A percentile compares a stretch with the other conserved stretches of the same genome.
phyloP scores from a whole-genome alignment of 306 rosid genomes.

The Comarum palustre region DNA sequence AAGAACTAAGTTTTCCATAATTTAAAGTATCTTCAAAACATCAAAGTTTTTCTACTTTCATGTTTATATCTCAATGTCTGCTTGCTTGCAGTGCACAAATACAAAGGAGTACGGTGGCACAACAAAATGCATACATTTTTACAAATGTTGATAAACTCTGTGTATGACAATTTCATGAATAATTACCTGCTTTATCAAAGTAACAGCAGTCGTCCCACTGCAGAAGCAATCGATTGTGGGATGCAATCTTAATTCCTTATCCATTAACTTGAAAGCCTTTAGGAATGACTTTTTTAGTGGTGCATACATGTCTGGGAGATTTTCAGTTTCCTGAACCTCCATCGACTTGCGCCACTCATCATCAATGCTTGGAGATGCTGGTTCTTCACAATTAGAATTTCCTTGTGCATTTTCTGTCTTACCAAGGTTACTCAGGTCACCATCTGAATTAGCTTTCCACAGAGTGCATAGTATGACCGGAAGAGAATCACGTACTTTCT shows the following conservation, averaged over 20 bases:
- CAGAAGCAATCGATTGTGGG: conserved; percentile 52
- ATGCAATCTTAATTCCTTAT: conserved; percentile 45
- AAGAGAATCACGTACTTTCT: conserved; percentile 50
- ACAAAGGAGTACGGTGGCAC: neutral
- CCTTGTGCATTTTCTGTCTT: conserved; percentile 14
- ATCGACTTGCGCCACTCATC: conserved; percentile 33
- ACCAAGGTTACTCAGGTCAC: conserved; percentile 22
- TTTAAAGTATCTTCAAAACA: neutral
- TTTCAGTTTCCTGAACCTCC: conserved; percentile 30
- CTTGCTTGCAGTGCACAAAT: neutral
- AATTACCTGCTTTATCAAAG: conserved; percentile 47
- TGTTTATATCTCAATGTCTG: neutral
- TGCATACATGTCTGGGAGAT: conserved; percentile 37
- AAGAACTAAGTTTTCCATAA: neutral
- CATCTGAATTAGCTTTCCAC: conserved; percentile 37
- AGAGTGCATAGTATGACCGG: conserved; percentile 39
- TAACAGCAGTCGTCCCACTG: conserved; percentile 51
- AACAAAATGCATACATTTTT: neutral
- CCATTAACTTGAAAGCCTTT: conserved; percentile 50
- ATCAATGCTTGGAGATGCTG: conserved; percentile 32
- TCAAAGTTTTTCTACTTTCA: neutral
- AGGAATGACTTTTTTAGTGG: conserved; percentile 42
- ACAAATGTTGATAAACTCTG: neutral
- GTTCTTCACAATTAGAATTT: conserved; percentile 27
- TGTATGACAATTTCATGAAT: conserved; percentile 11